These are phyloP conservation scores for Inonotus obliquus DNA, from an alignment of 1,284 basidiomycete genomes.

Conservation along the genomic window DNA sequence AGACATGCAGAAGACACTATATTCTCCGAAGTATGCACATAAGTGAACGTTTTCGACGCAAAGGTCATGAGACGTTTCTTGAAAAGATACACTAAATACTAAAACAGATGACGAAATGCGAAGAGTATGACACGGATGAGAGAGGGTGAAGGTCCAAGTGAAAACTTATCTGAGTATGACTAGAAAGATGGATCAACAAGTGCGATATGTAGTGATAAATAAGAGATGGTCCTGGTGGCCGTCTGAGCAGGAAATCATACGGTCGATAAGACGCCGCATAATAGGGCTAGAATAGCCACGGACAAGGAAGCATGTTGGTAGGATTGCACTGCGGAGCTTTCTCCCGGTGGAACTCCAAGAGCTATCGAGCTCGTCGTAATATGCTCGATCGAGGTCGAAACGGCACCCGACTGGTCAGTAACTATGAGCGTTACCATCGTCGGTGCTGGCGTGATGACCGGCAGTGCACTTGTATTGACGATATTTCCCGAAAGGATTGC, in stretches of 20 bases:
- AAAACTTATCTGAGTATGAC: not conserved
- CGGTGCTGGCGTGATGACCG: conserved; percentile 30
- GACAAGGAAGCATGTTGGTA: not conserved
- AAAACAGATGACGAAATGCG: not conserved
- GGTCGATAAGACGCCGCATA: not conserved
- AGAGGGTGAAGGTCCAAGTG: not conserved
- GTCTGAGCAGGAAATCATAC: not conserved
- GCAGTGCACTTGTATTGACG: conserved; percentile 30
- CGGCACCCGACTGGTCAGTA: conserved; percentile 31
- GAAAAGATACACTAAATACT: not conserved
- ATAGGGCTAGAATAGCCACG: not conserved
- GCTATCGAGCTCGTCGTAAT: conserved; percentile 27
- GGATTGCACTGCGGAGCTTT: conserved; percentile 1
- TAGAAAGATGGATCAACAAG: not conserved
- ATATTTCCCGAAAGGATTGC: conserved; percentile 40
- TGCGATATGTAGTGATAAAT: conserved; percentile 1
- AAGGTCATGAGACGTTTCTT: not conserved
- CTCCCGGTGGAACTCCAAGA: conserved; percentile 33
- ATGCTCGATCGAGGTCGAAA: conserved; percentile 29
- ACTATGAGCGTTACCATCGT: conserved; percentile 32
- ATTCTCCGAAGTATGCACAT: too few species aligned
- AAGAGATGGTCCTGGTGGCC: not conserved
- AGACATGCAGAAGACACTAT: too few species aligned
- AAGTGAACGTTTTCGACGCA: too few species aligned
- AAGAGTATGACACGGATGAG: not conserved